Percentiles rank a stretch among this genome's conserved stretches.
Conservation (phyloP, 192 early-diverging fungal species). For the Entomortierella chlamydospora region DNA sequence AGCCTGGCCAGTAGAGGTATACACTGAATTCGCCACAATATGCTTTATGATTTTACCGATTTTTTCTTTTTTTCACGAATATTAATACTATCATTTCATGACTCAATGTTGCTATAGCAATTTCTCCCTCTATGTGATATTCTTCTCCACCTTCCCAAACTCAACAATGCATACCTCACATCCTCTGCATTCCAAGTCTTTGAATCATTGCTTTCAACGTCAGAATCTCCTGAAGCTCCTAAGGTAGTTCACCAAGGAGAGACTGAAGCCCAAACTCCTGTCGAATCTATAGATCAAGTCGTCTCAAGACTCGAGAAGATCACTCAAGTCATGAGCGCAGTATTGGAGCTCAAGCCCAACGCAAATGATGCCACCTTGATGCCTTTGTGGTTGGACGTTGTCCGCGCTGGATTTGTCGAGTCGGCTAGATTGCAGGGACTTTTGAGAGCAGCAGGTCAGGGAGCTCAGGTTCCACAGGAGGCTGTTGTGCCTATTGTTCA, state of each 20-base stretch:
- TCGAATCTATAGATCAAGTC: constrained; percentile 44
- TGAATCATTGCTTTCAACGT: constrained; percentile 65
- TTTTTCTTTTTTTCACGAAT: not conserved
- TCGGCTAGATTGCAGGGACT: constrained; percentile 63
- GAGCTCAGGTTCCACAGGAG: constrained; percentile 42
- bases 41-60: not conserved
- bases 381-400: constrained; percentile 87
- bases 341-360: constrained; percentile 87
- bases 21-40: not conserved
- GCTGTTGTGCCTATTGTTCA: constrained; percentile 34
- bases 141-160: constrained; percentile 83
- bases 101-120: constrained; percentile 43
- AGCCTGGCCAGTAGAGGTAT: constrained; percentile 52
- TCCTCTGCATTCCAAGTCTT: constrained; percentile 83
- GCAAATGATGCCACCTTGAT: constrained; percentile 82
- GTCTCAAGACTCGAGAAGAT: constrained; percentile 63
- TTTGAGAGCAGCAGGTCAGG: constrained; percentile 26
- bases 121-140: constrained; percentile 74
- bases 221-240: constrained; percentile 41
- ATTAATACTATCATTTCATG: not conserved
- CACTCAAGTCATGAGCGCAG: constrained; percentile 61
- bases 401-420: constrained; percentile 77
- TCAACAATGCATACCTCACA: constrained; percentile 82
- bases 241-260: constrained; percentile 32
- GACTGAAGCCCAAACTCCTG: constrained; percentile 16